phyloP scores from a whole-genome alignment of 2,329 filamentous ascomycete genomes.

The Hypocreales sp. region DNA sequence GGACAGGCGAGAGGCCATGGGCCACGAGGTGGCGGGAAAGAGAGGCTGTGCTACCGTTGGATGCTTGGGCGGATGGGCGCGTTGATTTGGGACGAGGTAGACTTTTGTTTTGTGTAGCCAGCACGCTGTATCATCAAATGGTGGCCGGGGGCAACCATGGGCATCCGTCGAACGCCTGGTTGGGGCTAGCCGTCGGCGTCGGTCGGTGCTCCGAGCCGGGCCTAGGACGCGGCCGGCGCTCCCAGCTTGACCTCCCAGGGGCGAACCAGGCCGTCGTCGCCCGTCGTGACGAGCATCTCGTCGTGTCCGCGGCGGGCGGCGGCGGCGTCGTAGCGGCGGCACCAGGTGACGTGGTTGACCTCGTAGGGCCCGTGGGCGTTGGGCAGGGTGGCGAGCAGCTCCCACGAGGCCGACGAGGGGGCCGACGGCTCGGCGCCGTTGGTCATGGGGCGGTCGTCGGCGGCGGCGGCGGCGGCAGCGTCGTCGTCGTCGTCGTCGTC shows the following conservation, averaged over 20 bases:
- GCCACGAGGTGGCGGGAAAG: too few relatives aligned
- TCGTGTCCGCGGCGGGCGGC: constrained; percentile 41
- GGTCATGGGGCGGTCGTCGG: constrained; percentile 5
- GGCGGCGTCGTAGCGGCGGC: constrained; percentile 55
- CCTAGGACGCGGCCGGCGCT: too few relatives aligned
- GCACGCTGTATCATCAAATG: constrained; percentile 6
- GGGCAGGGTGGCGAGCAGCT: constrained; percentile 49
- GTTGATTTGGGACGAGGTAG: not conserved
- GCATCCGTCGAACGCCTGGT: too few relatives aligned
- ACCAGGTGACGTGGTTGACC: constrained; percentile 86
- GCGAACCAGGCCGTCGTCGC: constrained; percentile 78
- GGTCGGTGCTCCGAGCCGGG: too few relatives aligned
- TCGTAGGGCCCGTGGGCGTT: constrained; percentile 85
- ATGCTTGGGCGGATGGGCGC: too few relatives aligned
- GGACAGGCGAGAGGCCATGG: too few relatives aligned
- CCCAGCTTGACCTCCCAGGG: constrained; percentile 51
- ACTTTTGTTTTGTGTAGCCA: constrained; percentile 4
- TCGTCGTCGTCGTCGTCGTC: too few relatives aligned
- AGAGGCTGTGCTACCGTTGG: too few relatives aligned
- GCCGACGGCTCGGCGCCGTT: constrained; percentile 1
- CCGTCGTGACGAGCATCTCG: constrained; percentile 80
- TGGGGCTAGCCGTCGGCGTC: too few relatives aligned
- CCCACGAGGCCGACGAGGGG: constrained; percentile 43
- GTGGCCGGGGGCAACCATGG: too few relatives aligned
- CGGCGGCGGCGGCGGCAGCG: constrained; percentile 8